Percentiles rank a stretch among this genome's conserved stretches.
phyloP scores from a whole-genome alignment of 2,329 filamentous ascomycete genomes.

The Cryphonectria nitschkei region DNA sequence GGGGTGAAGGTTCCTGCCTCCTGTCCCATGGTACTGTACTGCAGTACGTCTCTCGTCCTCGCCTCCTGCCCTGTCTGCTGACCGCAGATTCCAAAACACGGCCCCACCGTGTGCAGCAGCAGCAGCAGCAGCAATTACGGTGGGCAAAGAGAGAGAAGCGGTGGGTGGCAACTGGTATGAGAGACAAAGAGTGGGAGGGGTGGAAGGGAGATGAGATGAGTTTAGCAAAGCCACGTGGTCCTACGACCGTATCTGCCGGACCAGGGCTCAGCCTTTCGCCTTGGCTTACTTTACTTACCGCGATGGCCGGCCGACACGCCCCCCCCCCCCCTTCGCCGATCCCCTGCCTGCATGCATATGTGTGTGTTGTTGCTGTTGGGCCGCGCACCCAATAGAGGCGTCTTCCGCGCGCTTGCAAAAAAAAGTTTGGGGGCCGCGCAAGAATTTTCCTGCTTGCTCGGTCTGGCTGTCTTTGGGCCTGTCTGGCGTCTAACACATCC shows the following conservation, averaged over 20 bases:
- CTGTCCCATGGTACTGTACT: neutral
- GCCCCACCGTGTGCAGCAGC: neutral
- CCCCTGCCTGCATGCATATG: neutral
- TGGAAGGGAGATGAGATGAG: neutral
- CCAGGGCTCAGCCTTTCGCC: slow-evolving; percentile 2
- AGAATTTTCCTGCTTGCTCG: neutral
- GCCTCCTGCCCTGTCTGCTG: slow-evolving; percentile 5
- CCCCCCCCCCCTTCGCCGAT: neutral
- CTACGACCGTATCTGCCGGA: slow-evolving; percentile 2
- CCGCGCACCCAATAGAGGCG: neutral
- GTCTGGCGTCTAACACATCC: neutral
- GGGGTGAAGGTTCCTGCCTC: neutral
- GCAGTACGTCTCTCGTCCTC: neutral
- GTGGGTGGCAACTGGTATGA: neutral
- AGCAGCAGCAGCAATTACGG: neutral
- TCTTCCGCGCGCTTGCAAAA: neutral
- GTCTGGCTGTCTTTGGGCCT: neutral
- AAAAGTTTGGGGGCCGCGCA: neutral
- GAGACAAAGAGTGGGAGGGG: neutral
- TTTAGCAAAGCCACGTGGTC: neutral
- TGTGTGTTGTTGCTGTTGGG: neutral
- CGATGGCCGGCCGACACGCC: neutral
- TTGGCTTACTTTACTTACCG: neutral
- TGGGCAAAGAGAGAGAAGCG: neutral
- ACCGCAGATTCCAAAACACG: slow-evolving; percentile 22